Evolutionary conservation across 305 asterid species (phyloP), one percentile per base, ranked within the genome.

Genomic region (Rubia balearica): DNA sequence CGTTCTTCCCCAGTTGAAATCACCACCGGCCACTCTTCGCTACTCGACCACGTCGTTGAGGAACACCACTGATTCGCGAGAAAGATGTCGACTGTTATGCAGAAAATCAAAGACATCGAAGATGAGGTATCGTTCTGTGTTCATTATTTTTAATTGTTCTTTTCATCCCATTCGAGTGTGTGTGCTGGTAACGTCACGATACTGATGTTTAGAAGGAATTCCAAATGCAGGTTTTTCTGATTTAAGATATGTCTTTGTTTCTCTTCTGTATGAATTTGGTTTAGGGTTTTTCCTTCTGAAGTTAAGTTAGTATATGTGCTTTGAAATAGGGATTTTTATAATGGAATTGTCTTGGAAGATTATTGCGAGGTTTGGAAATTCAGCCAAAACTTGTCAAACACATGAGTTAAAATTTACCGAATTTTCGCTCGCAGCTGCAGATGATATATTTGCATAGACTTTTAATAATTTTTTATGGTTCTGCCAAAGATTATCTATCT

Each of bases 81-180:
- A 79, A 76, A 75, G 67, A 93, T 89, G 98, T 87, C 91, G 83
- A 93, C 97, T 48, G 89, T 90, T 17, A 92, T 90, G 98, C 98
- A 90, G 89, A 92, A 92, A 82, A 90, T 92, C 83, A 92, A 90
- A 80, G 98, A 92, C 67, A 89, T 92, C 86, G 98, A 92, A 85
- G 97, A 93, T 83, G 98, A 93, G 98, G 98, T 93, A 69, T 77
- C 40, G 9, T 61, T 33, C 7, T 0, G 3, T 12, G 5, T 65
- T 8, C 10, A 17, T 46, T 33, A 0, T 24, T 19, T 38, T 1
- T 56, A 4, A 56, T 12, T 56, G n/a, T 6, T 62, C 7, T 57
- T 57, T 57, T 9, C 22, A 14, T 9, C 16, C 11, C 19, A 30
- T 33, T 61, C 66, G 66, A 61, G 43, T 6, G 17, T 30, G 9